A percentile compares a stretch with the other conserved stretches of the same genome.
Evolutionary conservation across 768 basidiomycete species (phyloP).

Genomic region (Arthromyces matolae): DNA sequence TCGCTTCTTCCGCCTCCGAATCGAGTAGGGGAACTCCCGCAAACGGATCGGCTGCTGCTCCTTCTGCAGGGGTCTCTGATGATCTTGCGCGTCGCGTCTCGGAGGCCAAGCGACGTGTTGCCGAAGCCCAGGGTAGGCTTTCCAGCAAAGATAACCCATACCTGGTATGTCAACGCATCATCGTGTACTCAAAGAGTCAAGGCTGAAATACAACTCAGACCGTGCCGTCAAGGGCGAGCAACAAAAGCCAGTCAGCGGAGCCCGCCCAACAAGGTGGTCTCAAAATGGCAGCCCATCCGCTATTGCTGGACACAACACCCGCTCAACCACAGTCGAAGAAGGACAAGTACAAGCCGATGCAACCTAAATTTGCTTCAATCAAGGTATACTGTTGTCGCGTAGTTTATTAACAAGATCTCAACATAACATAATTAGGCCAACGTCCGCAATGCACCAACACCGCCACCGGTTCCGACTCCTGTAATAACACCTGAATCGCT

Average conservation of each 20-base stretch:
- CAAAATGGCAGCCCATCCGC: slow-evolving; percentile 88
- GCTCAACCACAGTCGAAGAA: slow-evolving; percentile 70
- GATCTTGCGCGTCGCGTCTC: slow-evolving; percentile 71
- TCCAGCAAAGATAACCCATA: slow-evolving; percentile 83
- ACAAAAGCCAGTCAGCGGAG: slow-evolving; percentile 53
- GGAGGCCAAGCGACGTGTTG: slow-evolving; percentile 83
- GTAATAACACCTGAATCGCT: slow-evolving; percentile 40
- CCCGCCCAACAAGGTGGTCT: slow-evolving; percentile 77
- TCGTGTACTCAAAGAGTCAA: not conserved
- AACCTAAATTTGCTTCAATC: slow-evolving; percentile 96
- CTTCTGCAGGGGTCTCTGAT: slow-evolving; percentile 43
- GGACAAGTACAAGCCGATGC: slow-evolving; percentile 96
- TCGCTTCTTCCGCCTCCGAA: slow-evolving; percentile 29
- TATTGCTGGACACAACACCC: slow-evolving; percentile 68
- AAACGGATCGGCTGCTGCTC: slow-evolving; percentile 28
- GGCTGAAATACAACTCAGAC: too few relatives aligned
- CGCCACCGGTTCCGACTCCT: slow-evolving; percentile 43
- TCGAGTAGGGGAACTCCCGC: slow-evolving; percentile 45
- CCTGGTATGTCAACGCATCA: slow-evolving; percentile 56
- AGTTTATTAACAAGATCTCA: too few relatives aligned
- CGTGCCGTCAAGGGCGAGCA: slow-evolving; percentile 48
- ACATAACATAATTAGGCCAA: slow-evolving; percentile 60
- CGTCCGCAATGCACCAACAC: slow-evolving; percentile 67
- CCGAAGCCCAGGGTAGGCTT: slow-evolving; percentile 74
- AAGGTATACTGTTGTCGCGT: too few relatives aligned